A percentile compares a stretch with the other conserved stretches of the same genome.
phyloP scores from a whole-genome alignment of 1,284 basidiomycete species.

The Earliella scabrosa region DNA sequence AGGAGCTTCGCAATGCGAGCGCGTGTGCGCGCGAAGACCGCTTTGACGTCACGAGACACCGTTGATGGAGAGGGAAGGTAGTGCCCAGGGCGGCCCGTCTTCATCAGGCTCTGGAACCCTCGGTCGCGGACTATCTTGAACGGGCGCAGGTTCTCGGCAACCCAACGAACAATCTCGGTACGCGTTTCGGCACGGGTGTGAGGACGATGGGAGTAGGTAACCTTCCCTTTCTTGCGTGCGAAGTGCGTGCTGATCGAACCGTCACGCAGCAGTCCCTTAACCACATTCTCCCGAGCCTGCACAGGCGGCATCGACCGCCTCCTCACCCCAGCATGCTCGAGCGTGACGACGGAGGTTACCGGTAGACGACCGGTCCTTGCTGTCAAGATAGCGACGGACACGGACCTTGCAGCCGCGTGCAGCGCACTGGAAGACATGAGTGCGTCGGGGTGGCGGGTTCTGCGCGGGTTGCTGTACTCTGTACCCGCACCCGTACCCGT shows the following conservation, averaged over 20 bases:
- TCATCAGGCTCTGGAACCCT: slow-evolving; percentile 25
- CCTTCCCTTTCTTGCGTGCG: slow-evolving; percentile 14
- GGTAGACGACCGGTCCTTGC: neutral
- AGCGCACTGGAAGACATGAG: too few relatives aligned
- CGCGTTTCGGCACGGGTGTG: slow-evolving; percentile 22
- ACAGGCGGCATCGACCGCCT: neutral
- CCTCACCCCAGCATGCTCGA: neutral
- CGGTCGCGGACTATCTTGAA: slow-evolving; percentile 25
- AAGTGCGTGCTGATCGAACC: slow-evolving; percentile 27
- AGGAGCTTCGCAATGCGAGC: neutral
- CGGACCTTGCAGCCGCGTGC: too few relatives aligned
- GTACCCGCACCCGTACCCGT: too few relatives aligned
- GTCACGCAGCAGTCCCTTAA: slow-evolving; percentile 2
- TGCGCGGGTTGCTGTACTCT: too few relatives aligned
- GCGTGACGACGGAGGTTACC: neutral
- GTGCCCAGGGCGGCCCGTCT: slow-evolving; percentile 26
- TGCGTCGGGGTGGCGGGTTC: too few relatives aligned
- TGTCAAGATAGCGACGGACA: neutral
- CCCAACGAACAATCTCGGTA: slow-evolving; percentile 21
- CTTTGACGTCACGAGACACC: slow-evolving; percentile 20
- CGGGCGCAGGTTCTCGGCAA: slow-evolving; percentile 18
- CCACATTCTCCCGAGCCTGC: slow-evolving; percentile 9
- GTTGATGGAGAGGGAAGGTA: slow-evolving; percentile 26
- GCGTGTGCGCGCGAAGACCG: slow-evolving; percentile 3
- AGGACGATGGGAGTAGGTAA: slow-evolving; percentile 18